phyloP scores from a whole-genome alignment of 257 asterid genomes.

The Solanum chiquidenum region DNA sequence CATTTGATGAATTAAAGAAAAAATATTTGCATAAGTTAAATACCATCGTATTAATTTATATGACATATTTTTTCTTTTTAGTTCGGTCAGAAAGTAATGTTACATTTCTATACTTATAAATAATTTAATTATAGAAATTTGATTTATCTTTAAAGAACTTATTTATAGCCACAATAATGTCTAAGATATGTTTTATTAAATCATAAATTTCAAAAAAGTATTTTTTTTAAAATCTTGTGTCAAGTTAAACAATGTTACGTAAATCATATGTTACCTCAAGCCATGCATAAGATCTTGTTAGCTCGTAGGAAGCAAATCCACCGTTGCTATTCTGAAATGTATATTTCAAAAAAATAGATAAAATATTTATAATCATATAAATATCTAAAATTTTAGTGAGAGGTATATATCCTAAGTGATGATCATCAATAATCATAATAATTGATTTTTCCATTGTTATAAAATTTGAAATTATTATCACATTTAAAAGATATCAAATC shows the following conservation, averaged over 20 bases:
- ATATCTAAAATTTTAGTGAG: no score
- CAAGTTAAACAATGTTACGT: background rate
- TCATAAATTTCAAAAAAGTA: no score
- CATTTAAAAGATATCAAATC: no score
- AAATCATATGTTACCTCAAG: slow-evolving; percentile 36
- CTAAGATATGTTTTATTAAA: no score
- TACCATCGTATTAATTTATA: background rate
- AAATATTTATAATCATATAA: no score
- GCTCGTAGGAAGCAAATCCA: slow-evolving; percentile 76
- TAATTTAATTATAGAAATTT: no score
- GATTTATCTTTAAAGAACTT: no score
- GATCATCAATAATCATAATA: background rate
- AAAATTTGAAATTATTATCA: no score
- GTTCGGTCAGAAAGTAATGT: no score
- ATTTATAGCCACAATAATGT: background rate
- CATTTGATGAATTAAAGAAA: background rate
- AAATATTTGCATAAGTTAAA: background rate
- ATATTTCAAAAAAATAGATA: background rate
- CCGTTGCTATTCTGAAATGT: slow-evolving; percentile 48
- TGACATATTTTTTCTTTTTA: no score
- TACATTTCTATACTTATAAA: no score
- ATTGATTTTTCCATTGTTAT: background rate
- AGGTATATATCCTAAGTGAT: no score
- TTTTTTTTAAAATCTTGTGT: background rate
- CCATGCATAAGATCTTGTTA: slow-evolving; percentile 69